Evolutionary conservation across 1,284 basidiomycete species (phyloP), one percentile per base, ranked within the genome.

Genomic region (Marasmius sp.): DNA sequence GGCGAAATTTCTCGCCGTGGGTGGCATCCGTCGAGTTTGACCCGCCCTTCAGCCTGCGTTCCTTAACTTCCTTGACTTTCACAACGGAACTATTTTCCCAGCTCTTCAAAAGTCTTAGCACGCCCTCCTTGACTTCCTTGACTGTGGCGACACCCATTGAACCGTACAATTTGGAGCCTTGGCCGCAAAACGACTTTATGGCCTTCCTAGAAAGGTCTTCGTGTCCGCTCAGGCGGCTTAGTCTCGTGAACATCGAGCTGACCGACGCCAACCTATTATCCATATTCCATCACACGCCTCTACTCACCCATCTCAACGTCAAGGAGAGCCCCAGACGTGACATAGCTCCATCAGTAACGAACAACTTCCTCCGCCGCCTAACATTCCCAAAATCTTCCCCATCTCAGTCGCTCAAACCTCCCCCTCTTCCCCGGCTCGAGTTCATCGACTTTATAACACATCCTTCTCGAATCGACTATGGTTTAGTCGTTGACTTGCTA

Each of bases 361-460:
- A 54, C 16, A 34, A 36, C 4, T 33, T 54, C 34, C 52, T 54
- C 2, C 52, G 52, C 20, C 52, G 37, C n/a, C 52, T 54, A 12
- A 38, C 52, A n/a, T 38, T 54, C 16, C 52, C 52, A 16, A 54
- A 54, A 36, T 12, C 11, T 9, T 38, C 37, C 34, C 20, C 10
- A 16, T 7, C 27, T 8, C n/a, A 33, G 34, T 37, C 10, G 11
- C 8, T 5, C 12, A 16, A 47, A 47, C 7, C 16, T n/a, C 52
- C 33, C 7, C 52, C 52, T 14, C 37, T 54, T 18, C 52, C 34
- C 9, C 27, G 20, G 11, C 20, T 54, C 34, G 27, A 54, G 36
- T 37, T 54, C 37, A 36, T 58, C 11, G 57, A 58, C 22, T 50
- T 58, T 12, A 47, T 58, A 8, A 39, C 47, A 9, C 45, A 58